Evolutionary conservation across 1,139 yeast genomes (phyloP), one percentile per base, ranked within the genome.

Genomic region (Protomyces inundatus): DNA sequence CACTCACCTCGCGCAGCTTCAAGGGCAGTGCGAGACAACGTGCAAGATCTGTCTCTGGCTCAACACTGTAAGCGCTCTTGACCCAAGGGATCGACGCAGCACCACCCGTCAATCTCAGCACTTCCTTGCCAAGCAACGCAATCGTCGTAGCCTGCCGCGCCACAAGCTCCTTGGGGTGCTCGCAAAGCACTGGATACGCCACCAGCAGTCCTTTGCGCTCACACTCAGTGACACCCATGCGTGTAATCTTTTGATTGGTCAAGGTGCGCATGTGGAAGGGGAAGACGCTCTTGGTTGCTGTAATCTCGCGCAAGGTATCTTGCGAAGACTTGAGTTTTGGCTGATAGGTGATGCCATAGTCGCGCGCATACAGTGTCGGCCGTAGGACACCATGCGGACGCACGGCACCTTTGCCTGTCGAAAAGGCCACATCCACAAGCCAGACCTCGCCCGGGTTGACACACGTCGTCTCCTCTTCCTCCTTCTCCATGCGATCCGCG

Each of bases 361-460:
- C 98, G 75, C 98, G 84, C 66, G 89, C 82, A 75, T 80, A 90
- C 61, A 90, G 81, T 56, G 95, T 84, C 61, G 96, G 87, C 73
- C 68, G 69, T 55, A 68, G 61, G n/a, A 60, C 66, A n/a, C 62
- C 54, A 46, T 69, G 70, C 14, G 64, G 65, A 35, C 64, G 64
- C 14, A 67, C 53, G 55, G 14, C 45, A 12, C 55, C 66, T 37
- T 56, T 54, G 35, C 57, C 65, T 34, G 96, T 86, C 33, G 89
- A 86, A 87, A 93, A 84, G 71, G 83, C 84, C 69, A 93, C 81
- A 75, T 93, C 97, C 66, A 91, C 80, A 68, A 85, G 78, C 80
- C 91, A 93, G 23, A 87, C 96, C 78, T 91, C 98, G 61, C 97
- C 97, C 12, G 90, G 81, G 51, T 75, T 73, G 50, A 90, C 88